phyloP scores from a whole-genome alignment of 2,329 filamentous ascomycete species.

The Penicillium nordicum region DNA sequence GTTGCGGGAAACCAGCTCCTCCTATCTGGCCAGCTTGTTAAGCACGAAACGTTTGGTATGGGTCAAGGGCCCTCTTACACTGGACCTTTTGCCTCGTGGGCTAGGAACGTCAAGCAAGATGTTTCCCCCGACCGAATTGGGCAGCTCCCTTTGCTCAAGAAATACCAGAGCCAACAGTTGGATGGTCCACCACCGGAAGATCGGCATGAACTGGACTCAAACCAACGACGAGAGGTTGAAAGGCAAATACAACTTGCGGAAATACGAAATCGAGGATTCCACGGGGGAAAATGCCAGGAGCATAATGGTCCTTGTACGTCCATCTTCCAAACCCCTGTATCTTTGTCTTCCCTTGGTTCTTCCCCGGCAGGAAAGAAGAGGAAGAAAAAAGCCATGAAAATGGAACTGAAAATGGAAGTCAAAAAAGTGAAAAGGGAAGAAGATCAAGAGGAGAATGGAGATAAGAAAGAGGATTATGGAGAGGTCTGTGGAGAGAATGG shows the following conservation, averaged over 20 bases:
- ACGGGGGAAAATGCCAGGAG: slow-evolving; percentile 17
- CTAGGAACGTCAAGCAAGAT: slow-evolving; percentile 24
- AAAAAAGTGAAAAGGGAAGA: background rate
- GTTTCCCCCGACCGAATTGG: slow-evolving; percentile 22
- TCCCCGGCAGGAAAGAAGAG: background rate
- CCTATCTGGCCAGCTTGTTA: slow-evolving; percentile 31
- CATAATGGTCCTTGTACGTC: background rate
- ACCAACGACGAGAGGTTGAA: slow-evolving; percentile 17
- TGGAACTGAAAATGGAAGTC: background rate
- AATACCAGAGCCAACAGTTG: slow-evolving; percentile 32
- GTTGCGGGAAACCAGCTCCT: slow-evolving; percentile 28
- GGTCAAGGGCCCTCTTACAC: slow-evolving; percentile 41
- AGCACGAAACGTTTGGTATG: slow-evolving; percentile 38
- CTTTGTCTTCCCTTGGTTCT: background rate
- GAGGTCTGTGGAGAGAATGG: background rate
- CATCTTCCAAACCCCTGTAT: background rate
- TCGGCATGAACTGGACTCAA: slow-evolving; percentile 21
- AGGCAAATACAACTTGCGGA: slow-evolving; percentile 26
- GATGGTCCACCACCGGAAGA: slow-evolving; percentile 21
- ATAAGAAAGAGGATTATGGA: background rate
- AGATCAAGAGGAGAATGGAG: background rate
- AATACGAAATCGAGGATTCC: slow-evolving; percentile 27
- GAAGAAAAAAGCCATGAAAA: background rate
- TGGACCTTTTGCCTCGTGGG: slow-evolving; percentile 43
- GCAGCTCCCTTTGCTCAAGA: slow-evolving; percentile 23